phyloP scores from a whole-genome alignment of 2,329 filamentous ascomycete species.

The Pyrenophora seminiperda region DNA sequence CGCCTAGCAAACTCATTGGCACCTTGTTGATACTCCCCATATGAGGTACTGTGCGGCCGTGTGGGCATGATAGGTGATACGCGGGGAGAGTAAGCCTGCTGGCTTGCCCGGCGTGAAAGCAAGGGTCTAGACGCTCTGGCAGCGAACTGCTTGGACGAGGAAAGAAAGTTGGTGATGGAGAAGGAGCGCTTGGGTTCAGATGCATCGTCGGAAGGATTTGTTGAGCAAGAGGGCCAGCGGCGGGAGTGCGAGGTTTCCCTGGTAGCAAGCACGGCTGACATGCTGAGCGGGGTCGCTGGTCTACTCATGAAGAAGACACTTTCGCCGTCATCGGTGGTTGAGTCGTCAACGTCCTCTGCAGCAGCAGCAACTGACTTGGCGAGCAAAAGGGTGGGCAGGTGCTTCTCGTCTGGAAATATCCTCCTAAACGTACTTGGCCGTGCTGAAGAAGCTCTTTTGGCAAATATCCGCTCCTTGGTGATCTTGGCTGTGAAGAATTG shows the following conservation, averaged over 20 bases:
- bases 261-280: constrained; percentile 37
- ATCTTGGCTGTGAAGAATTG: constrained; percentile 48
- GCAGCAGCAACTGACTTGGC: constrained; percentile 48
- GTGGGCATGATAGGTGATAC: constrained; percentile 47
- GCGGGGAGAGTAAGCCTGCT: constrained; percentile 42
- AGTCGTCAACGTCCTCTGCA: constrained; percentile 45
- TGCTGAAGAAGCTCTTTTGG: constrained; percentile 49
- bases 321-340: constrained; percentile 46
- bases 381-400: constrained; percentile 56
- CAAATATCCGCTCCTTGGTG: constrained; percentile 42
- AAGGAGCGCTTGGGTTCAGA: constrained; percentile 54
- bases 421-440: constrained; percentile 49
- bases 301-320: constrained; percentile 48
- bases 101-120: constrained; percentile 38
- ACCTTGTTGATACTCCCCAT: constrained; percentile 48
- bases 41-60: constrained; percentile 43
- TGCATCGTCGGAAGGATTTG: constrained; percentile 29
- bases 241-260: constrained; percentile 24
- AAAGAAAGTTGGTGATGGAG: constrained; percentile 55
- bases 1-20: constrained; percentile 40
- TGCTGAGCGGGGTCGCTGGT: constrained; percentile 46
- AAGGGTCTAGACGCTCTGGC: constrained; percentile 34
- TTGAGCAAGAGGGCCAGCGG: constrained; percentile 19
- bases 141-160: constrained; percentile 46
- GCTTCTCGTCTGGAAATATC: constrained; percentile 52